Conservation (phyloP, 176 grass and related monocot genomes). For the Raddia distichophylla region DNA sequence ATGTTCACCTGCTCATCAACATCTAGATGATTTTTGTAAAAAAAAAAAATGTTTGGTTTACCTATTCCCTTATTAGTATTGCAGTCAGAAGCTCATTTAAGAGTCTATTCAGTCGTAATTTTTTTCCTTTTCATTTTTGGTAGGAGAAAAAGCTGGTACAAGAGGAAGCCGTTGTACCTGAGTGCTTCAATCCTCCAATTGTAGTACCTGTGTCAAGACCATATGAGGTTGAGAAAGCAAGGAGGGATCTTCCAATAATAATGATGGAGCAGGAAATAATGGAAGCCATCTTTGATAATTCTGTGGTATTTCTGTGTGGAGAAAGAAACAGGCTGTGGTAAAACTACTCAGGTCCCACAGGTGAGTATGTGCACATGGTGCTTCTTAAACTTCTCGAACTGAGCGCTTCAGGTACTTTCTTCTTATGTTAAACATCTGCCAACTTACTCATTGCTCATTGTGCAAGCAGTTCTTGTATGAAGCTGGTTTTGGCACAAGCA, state of each 20-base stretch:
- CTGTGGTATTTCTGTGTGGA: conserved; percentile 86
- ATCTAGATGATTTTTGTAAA: conserved; percentile 2
- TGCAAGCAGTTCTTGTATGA: conserved; percentile 85
- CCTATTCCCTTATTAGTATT: conserved; percentile 20
- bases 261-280: conserved; percentile 99
- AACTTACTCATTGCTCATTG: background rate
- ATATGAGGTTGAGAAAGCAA: conserved; percentile 74
- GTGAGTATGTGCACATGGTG: conserved; percentile 44
- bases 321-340: conserved; percentile 99
- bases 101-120: background rate
- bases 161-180: conserved; percentile 38
- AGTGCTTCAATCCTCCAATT: conserved; percentile 58
- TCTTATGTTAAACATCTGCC: conserved; percentile 12
- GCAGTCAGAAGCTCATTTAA: conserved; percentile 17
- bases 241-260: conserved; percentile 95
- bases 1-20: conserved; percentile 1
- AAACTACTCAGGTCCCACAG: conserved; percentile 98
- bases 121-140: background rate
- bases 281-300: conserved; percentile 97
- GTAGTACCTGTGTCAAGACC: conserved; percentile 84
- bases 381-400: conserved; percentile 42
- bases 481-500: conserved; percentile 89
- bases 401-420: background rate
- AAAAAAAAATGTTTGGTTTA: too few relatives aligned
- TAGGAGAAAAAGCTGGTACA: conserved; percentile 51